Percentiles rank a stretch among this genome's conserved stretches.
phyloP scores from a whole-genome alignment of 169 alveolate species.

The Plasmodium sp. region DNA sequence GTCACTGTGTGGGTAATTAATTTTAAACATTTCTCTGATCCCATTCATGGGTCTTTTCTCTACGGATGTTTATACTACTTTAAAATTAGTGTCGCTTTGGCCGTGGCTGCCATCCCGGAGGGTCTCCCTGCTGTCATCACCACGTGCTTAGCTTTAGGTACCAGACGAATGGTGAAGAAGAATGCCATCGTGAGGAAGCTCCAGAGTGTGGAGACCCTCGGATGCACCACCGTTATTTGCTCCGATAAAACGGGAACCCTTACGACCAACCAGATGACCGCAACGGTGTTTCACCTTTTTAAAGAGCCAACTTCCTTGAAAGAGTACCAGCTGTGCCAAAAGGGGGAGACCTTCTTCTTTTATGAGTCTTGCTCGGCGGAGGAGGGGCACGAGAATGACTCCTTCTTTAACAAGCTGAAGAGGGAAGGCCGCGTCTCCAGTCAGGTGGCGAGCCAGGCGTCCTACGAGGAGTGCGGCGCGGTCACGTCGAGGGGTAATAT shows the following conservation, averaged over 20 bases:
- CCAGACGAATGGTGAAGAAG: slow-evolving; percentile 96
- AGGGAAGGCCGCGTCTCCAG: background rate
- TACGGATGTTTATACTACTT: slow-evolving; percentile 97
- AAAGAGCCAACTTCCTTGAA: slow-evolving; percentile 25
- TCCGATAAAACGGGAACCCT: slow-evolving; percentile 99
- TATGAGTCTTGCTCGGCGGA: slow-evolving; percentile 39
- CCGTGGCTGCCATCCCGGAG: slow-evolving; percentile 99
- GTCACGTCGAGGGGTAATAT: background rate
- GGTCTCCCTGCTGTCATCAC: slow-evolving; percentile 99
- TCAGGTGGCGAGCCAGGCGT: background rate
- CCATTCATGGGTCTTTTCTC: slow-evolving; percentile 95
- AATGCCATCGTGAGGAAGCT: slow-evolving; percentile 97
- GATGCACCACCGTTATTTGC: slow-evolving; percentile 99
- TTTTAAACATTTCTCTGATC: slow-evolving; percentile 95
- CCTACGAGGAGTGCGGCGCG: background rate
- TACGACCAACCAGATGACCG: slow-evolving; percentile 97
- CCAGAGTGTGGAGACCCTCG: slow-evolving; percentile 98
- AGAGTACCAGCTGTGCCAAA: slow-evolving; percentile 69
- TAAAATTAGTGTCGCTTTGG: slow-evolving; percentile 98
- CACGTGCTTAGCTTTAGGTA: slow-evolving; percentile 98
- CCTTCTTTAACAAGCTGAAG: slow-evolving; percentile 38
- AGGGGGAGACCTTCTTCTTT: slow-evolving; percentile 75
- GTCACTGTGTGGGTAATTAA: slow-evolving; percentile 97
- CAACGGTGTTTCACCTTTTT: slow-evolving; percentile 81
- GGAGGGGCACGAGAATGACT: background rate